These are phyloP conservation scores for Beauveria sp. DNA, from an alignment of 2,329 filamentous ascomycete genomes.

Conservation along the genomic window DNA sequence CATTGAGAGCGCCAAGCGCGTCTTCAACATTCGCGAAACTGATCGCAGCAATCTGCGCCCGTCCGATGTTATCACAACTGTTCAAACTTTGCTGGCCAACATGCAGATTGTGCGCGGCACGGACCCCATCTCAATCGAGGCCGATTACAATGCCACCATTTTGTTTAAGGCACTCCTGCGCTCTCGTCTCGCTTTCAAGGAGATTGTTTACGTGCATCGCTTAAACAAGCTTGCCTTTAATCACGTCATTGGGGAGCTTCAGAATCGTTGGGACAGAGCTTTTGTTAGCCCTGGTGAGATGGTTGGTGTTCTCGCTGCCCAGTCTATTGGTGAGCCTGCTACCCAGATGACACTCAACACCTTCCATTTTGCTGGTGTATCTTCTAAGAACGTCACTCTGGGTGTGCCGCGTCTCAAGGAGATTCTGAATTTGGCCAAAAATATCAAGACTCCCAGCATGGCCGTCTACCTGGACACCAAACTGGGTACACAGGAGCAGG, in stretches of 20 bases:
- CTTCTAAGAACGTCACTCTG: slow-evolving; percentile 97
- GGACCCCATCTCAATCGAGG: slow-evolving; percentile 76
- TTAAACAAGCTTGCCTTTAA: slow-evolving; percentile 89
- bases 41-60: slow-evolving; percentile 86
- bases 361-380: slow-evolving; percentile 99
- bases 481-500: slow-evolving; percentile 64
- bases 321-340: slow-evolving; percentile 96
- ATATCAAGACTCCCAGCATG: slow-evolving; percentile 99
- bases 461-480: slow-evolving; percentile 70
- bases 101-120: slow-evolving; percentile 81
- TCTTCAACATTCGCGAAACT: slow-evolving; percentile 82
- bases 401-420: slow-evolving; percentile 99
- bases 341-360: slow-evolving; percentile 99
- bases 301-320: slow-evolving; percentile 94
- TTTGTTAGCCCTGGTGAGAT: slow-evolving; percentile 92
- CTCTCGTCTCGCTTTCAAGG: slow-evolving; percentile 86
- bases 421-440: slow-evolving; percentile 94
- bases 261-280: slow-evolving; percentile 78
- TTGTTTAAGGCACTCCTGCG: slow-evolving; percentile 89
- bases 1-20: slow-evolving; percentile 80
- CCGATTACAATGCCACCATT: slow-evolving; percentile 79
- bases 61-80: slow-evolving; percentile 73
- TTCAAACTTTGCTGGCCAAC: slow-evolving; percentile 65
- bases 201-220: slow-evolving; percentile 76
- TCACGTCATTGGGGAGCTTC: slow-evolving; percentile 83